Conservation (phyloP, 805 yeast genomes). For the Dipodascopsis uninucleata region DNA sequence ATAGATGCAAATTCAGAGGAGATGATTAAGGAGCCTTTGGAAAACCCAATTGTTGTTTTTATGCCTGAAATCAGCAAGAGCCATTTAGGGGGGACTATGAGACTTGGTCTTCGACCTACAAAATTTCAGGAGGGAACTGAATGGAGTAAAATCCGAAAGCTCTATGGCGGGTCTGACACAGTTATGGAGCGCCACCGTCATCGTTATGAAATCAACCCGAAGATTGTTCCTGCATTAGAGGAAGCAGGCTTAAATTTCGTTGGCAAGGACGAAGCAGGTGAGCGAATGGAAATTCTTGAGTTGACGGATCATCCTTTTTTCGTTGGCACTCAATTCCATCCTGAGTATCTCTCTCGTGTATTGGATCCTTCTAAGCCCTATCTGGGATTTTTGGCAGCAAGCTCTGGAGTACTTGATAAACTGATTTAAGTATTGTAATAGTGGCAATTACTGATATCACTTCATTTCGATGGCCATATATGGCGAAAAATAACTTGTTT, state of each 20-base stretch:
- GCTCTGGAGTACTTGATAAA: conserved; percentile 74
- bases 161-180: conserved; percentile 62
- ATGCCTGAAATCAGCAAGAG: conserved; percentile 98
- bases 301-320: conserved; percentile 81
- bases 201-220: conserved; percentile 95
- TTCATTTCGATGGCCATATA: not conserved
- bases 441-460: too few relatives aligned
- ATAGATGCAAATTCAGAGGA: conserved; percentile 28
- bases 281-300: conserved; percentile 93
- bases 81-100: conserved; percentile 98
- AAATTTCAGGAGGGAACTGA: conserved; percentile 66
- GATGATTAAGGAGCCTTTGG: conserved; percentile 49
- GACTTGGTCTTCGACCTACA: conserved; percentile 92
- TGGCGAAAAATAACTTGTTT: not conserved
- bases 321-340: conserved; percentile 97
- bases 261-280: conserved; percentile 85
- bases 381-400: conserved; percentile 92
- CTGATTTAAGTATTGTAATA: conserved; percentile 44
- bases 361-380: conserved; percentile 95
- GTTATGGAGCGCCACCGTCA: conserved; percentile 97
- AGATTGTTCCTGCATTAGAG: conserved; percentile 67
- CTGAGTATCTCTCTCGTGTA: conserved; percentile 95
- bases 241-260: conserved; percentile 77
- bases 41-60: conserved; percentile 76
- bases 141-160: conserved; percentile 63